phyloP scores from a whole-genome alignment of 768 basidiomycete species.

The Leccinum imitatum region DNA sequence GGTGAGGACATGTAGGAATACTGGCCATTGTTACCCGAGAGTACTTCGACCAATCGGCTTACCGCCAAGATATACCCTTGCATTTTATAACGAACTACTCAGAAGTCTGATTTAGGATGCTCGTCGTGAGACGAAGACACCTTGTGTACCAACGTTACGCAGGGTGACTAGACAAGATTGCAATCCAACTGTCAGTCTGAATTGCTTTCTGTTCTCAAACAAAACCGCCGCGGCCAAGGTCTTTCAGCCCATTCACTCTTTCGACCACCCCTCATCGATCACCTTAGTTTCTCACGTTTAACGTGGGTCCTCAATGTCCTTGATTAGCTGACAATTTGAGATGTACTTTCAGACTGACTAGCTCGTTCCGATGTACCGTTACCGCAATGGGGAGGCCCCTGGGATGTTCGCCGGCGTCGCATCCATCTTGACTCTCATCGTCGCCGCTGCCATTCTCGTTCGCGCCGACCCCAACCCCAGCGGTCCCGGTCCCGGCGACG shows the following conservation, averaged over 20 bases:
- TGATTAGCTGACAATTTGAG: not conserved
- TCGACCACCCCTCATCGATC: conserved; percentile 12
- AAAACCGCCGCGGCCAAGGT: not conserved
- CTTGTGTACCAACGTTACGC: not conserved
- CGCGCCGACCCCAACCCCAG: conserved; percentile 59
- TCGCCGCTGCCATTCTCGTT: conserved; percentile 36
- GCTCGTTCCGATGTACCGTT: conserved; percentile 2
- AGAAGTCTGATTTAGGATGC: not conserved
- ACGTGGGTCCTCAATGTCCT: conserved; percentile 4
- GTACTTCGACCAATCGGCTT: not conserved
- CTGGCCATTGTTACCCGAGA: not conserved
- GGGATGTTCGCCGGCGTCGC: conserved; percentile 19
- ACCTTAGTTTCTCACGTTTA: not conserved
- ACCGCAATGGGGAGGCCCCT: conserved; percentile 2
- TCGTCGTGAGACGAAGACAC: not conserved
- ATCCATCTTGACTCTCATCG: conserved; percentile 16
- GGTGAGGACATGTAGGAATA: not conserved
- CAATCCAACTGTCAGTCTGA: conserved; percentile 3
- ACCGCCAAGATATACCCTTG: not conserved
- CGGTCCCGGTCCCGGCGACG: conserved; percentile 56
- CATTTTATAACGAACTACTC: not conserved
- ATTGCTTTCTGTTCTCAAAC: not conserved
- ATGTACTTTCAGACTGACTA: not conserved
- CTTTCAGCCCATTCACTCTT: not conserved
- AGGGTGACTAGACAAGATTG: not conserved